Conservation (phyloP, 768 basidiomycete genomes). For the Polyporus arcularius region DNA sequence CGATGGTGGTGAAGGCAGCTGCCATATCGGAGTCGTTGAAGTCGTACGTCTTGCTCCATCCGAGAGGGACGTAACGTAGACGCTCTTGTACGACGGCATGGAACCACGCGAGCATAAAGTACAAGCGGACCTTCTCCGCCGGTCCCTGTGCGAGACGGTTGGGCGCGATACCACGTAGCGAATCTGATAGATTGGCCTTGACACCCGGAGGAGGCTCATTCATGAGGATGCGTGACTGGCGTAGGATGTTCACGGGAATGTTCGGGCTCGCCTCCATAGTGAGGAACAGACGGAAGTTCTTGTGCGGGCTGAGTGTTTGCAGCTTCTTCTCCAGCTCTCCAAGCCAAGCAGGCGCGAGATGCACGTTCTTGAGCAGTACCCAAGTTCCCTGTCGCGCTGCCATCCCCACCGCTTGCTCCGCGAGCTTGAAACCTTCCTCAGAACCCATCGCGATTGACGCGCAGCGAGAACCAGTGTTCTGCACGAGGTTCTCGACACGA, state of each 20-base stretch:
- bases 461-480: conserved; percentile 74
- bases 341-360: conserved; percentile 94
- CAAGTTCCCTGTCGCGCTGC: conserved; percentile 93
- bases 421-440: conserved; percentile 93
- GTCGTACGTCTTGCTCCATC: conserved; percentile 97
- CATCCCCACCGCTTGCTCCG: conserved; percentile 92
- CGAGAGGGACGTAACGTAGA: conserved; percentile 91
- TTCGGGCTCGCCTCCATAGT: conserved; percentile 97
- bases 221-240: conserved; percentile 96
- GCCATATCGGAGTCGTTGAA: conserved; percentile 99
- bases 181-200: conserved; percentile 94
- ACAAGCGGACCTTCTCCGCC: conserved; percentile 87
- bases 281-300: conserved; percentile 93
- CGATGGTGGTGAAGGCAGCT: conserved; percentile 89
- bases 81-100: conserved; percentile 98
- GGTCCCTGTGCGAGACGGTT: conserved; percentile 82
- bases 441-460: conserved; percentile 97
- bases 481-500: conserved; percentile 85
- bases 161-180: conserved; percentile 71
- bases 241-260: conserved; percentile 95
- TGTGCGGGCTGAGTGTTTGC: conserved; percentile 86
- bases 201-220: conserved; percentile 98
- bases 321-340: conserved; percentile 95
- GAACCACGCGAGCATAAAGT: conserved; percentile 99
- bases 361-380: conserved; percentile 97